Evolutionary conservation across 768 basidiomycete genomes (phyloP).

Genomic region (Mycena epipterygia): DNA sequence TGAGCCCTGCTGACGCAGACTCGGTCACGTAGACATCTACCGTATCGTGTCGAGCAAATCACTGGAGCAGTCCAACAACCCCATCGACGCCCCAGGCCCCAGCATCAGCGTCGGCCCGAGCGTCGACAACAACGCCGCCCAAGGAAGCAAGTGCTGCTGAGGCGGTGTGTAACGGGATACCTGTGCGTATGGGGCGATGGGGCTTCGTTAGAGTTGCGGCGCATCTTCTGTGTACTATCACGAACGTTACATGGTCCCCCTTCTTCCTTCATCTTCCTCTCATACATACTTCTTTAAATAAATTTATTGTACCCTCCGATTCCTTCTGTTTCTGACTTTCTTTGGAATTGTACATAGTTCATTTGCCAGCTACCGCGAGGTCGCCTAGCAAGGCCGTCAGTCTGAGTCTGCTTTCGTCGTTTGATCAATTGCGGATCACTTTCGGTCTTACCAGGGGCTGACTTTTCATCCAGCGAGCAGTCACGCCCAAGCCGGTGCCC

Average conservation of each 20-base stretch:
- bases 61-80: slow-evolving; percentile 86
- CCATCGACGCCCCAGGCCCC: slow-evolving; percentile 85
- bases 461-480: no score
- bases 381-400: no score
- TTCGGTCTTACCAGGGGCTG: no score
- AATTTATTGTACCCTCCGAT: slow-evolving; percentile 24
- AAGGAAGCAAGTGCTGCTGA: slow-evolving; percentile 76
- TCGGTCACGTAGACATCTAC: slow-evolving; percentile 83
- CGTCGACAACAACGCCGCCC: slow-evolving; percentile 69
- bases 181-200: not conserved
- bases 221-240: slow-evolving; percentile 12
- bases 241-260: not conserved
- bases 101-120: slow-evolving; percentile 89
- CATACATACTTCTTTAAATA: slow-evolving; percentile 19
- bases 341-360: slow-evolving; percentile 10
- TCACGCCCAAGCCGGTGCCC: no score
- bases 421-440: no score
- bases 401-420: no score
- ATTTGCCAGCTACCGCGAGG: not conserved
- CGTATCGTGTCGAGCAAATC: slow-evolving; percentile 97
- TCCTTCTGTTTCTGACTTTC: not conserved
- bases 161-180: not conserved
- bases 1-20: slow-evolving; percentile 14
- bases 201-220: slow-evolving; percentile 21
- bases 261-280: not conserved